Evolutionary conservation across 2,329 filamentous ascomycete species (phyloP), one percentile per base, ranked within the genome.

Genomic region (Lomentospora prolificans): DNA sequence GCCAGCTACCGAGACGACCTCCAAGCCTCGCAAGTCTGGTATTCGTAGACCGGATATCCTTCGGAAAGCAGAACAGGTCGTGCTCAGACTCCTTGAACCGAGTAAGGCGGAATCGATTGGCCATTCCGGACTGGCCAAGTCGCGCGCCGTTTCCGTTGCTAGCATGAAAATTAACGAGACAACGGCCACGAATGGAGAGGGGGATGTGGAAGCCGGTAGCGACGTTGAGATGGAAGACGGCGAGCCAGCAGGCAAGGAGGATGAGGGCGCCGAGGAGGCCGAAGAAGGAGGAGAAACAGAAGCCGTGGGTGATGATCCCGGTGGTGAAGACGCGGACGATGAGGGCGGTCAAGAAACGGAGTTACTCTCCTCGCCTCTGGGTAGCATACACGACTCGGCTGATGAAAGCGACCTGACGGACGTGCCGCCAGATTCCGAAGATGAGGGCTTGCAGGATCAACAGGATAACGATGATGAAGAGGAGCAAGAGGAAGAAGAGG

Each of bases 371-470:
- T 84, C 81, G 57, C 75, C 77, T 4, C 75, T 76, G 0, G 79
- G 78, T 4, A 88, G 80, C 58, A 69, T 84, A 6, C 80, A 84
- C 58, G 82, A 86, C 58, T 84, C 79, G 41, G 84, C 80, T 59
- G 82, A 86, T 55, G 84, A 87, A 66, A 87, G 83, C 63, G 84
- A 87, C 59, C 71, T 87, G 0, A 87, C 82, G 54, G 85, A 87
- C 58, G 78, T 84, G 3, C 74, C 81, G 25, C 69, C 77, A 3
- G 78, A 77, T 41, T 81, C 80, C 57, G 78, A 84, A 53, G 78
- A 82, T 48, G 77, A 83, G 78, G 78, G 1, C 71, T 75, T 1
- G 73, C 27, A n/a, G 7, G 30, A 33, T 12, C 7, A 33, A 12
- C 65, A 67, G 25, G 66, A 61, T 9, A 63, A 30, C 2, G 55